Evolutionary conservation across 2,329 filamentous ascomycete species (phyloP), one percentile per base, ranked within the genome.

Genomic region (Ceratocystis diversiconidia): DNA sequence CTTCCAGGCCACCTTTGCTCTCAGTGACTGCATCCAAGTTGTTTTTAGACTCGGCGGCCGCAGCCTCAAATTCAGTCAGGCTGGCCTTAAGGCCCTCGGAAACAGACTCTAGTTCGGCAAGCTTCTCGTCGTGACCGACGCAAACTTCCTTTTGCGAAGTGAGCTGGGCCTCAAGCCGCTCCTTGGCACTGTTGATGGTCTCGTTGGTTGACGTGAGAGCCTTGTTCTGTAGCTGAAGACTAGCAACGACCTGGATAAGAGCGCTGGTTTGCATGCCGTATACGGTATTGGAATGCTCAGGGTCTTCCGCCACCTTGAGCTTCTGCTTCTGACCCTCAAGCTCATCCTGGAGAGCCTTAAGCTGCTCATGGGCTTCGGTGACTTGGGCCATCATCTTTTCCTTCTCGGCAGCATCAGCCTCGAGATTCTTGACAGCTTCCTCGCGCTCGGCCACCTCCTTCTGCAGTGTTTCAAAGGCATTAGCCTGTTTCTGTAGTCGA

Each of bases 371-470:
- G 6, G 65, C 55, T 4, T 61, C 62, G 3, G 46, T 43, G 17
- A 67, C 32, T 22, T 65, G 57, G 19, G 22, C 57, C 57, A 67
- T 50, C 46, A 67, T 48, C 41, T 52, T 59, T 17, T 67, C 65
- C 44, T 67, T 67, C 2, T 67, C 65, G 7, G 57, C 57, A 41
- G 62, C 62, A 46, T 65, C 65, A 15, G 61, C 19, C 22, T 67
- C 65, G 5, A 67, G 62, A 22, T 36, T 46, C 59, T 67, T 65
- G 48, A 67, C 50, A 46, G 65, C 4, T 91, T 92, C 6, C 97
- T 92, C 72, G 92, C 99, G 63, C 94, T 94, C 0, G 92, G 94
- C 0, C 97, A 99, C 72, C 92, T 90, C 7, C 80, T 91, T 72
- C 79, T 90, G 64, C 95, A 95, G 78, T 89, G 88, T 69, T 87